phyloP scores from a whole-genome alignment of 2,329 filamentous ascomycete species.

The Pezicula radicicola region DNA sequence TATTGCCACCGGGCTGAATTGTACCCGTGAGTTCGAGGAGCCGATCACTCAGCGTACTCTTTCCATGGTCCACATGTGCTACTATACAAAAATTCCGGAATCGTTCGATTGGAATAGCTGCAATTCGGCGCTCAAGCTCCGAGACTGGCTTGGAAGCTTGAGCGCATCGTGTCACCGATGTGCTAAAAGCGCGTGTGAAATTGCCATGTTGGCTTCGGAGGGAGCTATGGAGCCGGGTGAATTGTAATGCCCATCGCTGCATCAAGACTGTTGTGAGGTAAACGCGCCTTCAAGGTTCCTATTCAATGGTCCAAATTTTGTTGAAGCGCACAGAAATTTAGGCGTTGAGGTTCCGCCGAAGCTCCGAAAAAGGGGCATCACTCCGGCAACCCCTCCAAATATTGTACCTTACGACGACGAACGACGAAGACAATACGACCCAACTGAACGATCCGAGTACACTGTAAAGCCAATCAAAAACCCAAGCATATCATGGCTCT shows the following conservation, averaged over 20 bases:
- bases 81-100: conserved; percentile 98
- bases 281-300: not conserved
- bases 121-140: conserved; percentile 58
- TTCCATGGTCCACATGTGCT: conserved; percentile 97
- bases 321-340: no score
- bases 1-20: conserved; percentile 81
- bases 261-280: conserved; percentile 18
- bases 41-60: conserved; percentile 91
- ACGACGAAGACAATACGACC: not conserved
- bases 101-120: conserved; percentile 72
- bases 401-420: not conserved
- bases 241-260: conserved; percentile 31
- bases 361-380: not conserved
- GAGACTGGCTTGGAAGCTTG: conserved; percentile 27
- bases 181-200: conserved; percentile 19
- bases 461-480: not conserved
- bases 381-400: not conserved
- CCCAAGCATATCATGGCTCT: conserved; percentile 21
- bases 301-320: no score
- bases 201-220: conserved; percentile 23
- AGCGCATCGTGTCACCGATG: conserved; percentile 22
- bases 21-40: conserved; percentile 92
- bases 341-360: not conserved
- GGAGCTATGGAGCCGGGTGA: conserved; percentile 30
- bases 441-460: not conserved